Percentiles rank a stretch among this genome's conserved stretches.
Conservation (phyloP, 208 protist species). For the Tetramitus jugosus region DNA sequence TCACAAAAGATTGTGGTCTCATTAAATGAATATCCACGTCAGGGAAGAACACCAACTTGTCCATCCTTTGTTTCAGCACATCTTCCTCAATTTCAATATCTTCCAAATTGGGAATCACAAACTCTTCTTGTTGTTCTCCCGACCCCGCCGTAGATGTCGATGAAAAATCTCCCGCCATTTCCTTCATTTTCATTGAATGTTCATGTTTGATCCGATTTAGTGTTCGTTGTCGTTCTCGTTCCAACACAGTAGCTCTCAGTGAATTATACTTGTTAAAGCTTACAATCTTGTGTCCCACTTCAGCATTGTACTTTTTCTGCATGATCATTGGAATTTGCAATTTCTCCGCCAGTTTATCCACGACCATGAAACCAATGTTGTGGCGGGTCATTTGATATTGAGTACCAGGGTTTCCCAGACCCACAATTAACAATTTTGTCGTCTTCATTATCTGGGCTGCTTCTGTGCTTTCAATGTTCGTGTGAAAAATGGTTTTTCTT, state of each 20-base stretch:
- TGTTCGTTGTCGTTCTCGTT: too few species aligned
- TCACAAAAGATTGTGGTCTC: conserved; percentile 33
- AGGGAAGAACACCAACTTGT: conserved; percentile 18
- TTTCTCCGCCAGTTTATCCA: conserved; percentile 23
- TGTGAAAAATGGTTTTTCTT: too few species aligned
- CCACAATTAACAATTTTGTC: conserved; percentile 32
- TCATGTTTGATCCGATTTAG: too few species aligned
- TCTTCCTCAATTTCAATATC: background rate
- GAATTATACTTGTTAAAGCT: background rate
- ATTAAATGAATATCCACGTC: conserved; percentile 8
- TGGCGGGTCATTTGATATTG: conserved; percentile 35
- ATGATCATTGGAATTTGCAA: background rate
- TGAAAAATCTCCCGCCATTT: background rate
- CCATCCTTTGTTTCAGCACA: background rate
- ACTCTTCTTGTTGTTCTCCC: background rate
- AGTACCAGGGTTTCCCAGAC: conserved; percentile 37
- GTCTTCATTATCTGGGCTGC: too few species aligned
- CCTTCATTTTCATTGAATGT: background rate
- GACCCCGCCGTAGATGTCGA: background rate
- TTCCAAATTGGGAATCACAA: background rate
- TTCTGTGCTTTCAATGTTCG: too few species aligned
- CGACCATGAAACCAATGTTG: conserved; percentile 37
- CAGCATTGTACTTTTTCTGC: background rate
- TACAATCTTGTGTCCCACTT: background rate
- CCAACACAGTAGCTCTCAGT: too few species aligned